These are phyloP conservation scores for Cercospora zeae-maydis DNA, from an alignment of 2,329 filamentous ascomycete genomes.

Conservation along the genomic window DNA sequence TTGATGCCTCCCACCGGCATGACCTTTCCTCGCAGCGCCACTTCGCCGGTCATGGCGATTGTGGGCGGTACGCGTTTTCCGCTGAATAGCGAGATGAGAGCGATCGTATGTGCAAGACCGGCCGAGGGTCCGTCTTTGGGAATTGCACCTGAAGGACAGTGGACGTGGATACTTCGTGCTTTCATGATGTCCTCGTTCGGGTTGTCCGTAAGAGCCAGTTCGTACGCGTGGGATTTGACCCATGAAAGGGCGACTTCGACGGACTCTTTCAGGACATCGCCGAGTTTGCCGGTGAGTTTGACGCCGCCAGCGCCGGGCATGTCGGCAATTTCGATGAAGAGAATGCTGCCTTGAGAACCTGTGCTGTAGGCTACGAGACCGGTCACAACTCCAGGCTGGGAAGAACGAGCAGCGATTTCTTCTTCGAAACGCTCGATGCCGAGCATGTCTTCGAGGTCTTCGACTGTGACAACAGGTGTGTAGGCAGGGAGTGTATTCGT, in stretches of 20 bases:
- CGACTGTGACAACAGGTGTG: conserved; percentile 66
- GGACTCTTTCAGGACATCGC: conserved; percentile 93
- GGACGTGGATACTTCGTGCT: conserved; percentile 87
- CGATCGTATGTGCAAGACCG: conserved; percentile 90
- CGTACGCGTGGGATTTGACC: conserved; percentile 94
- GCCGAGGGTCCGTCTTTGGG: conserved; percentile 85
- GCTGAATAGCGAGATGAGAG: conserved; percentile 84
- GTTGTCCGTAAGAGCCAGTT: conserved; percentile 77
- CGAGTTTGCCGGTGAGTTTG: conserved; percentile 92
- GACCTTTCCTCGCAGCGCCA: conserved; percentile 80
- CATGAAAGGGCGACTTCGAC: conserved; percentile 94
- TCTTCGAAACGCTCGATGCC: conserved; percentile 93
- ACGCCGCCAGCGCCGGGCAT: conserved; percentile 92
- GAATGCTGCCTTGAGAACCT: conserved; percentile 88
- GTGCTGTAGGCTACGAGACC: conserved; percentile 92
- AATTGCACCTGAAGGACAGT: conserved; percentile 90
- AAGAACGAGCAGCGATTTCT: conserved; percentile 83
- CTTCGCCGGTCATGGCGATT: conserved; percentile 86
- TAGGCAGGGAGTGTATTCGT: conserved; percentile 62
- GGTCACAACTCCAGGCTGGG: conserved; percentile 85
- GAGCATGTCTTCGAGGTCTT: conserved; percentile 84
- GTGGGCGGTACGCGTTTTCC: conserved; percentile 82
- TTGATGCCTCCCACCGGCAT: conserved; percentile 97
- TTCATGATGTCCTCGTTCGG: conserved; percentile 93
- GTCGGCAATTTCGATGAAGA: conserved; percentile 97